phyloP scores from a whole-genome alignment of 495 filamentous ascomycete species.

The Hypoxylon lienhwacheense region DNA sequence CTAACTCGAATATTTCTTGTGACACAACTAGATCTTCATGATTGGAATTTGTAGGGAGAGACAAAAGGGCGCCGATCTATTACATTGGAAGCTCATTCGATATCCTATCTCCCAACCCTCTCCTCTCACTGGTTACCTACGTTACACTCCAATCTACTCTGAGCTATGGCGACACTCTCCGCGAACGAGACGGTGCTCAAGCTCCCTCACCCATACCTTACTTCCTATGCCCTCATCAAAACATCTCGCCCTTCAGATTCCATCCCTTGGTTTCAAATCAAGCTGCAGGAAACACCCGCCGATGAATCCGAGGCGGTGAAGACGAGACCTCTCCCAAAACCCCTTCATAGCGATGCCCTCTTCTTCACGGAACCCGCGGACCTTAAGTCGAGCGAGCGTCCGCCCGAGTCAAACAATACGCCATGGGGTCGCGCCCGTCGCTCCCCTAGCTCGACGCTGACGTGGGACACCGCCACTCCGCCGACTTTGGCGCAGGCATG shows the following conservation, averaged over 20 bases:
- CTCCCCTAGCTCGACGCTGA: conserved; percentile 42
- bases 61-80: conserved; percentile 4
- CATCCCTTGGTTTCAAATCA: conserved; percentile 26
- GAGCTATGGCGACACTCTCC: conserved; percentile 36
- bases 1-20: too few species aligned
- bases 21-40: too few species aligned
- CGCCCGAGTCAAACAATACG: conserved; percentile 50
- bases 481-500: conserved; percentile 63
- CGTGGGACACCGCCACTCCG: conserved; percentile 40
- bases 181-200: conserved; percentile 45
- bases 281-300: conserved; percentile 16
- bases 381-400: conserved; percentile 50
- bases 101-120: too few species aligned
- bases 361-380: conserved; percentile 48
- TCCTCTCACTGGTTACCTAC: background rate
- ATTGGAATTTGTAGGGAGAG: too few species aligned
- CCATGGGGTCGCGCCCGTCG: conserved; percentile 51
- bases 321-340: conserved; percentile 29
- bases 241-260: conserved; percentile 34
- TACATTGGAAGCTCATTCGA: conserved; percentile 4
- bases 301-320: background rate
- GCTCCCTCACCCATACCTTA: conserved; percentile 52
- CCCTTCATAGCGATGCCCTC: conserved; percentile 43
- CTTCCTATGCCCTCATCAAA: conserved; percentile 45
- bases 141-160: background rate